Percentiles rank a stretch among this genome's conserved stretches.
Evolutionary conservation across 2,329 filamentous ascomycete genomes (phyloP).

Genomic region (Trichocomaceae sp.): DNA sequence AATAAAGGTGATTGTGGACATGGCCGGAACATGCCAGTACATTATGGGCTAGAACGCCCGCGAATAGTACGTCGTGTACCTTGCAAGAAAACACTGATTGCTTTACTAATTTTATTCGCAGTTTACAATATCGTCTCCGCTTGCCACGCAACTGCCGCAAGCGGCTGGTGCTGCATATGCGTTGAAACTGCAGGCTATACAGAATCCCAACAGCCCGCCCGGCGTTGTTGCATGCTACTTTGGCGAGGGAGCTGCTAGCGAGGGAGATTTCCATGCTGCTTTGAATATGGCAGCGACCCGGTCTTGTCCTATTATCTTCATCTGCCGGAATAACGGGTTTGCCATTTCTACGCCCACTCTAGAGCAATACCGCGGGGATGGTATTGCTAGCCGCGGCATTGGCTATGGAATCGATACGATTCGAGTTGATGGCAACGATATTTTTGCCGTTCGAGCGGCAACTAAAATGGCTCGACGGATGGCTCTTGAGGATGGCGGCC

Average conservation of each 20-base stretch:
- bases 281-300: constrained; percentile 86
- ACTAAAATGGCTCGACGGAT: constrained; percentile 69
- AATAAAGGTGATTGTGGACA: constrained; percentile 72
- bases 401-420: constrained; percentile 95
- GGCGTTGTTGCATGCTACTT: constrained; percentile 78
- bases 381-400: constrained; percentile 77
- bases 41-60: constrained; percentile 78
- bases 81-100: too few species aligned
- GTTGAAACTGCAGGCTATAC: constrained; percentile 69
- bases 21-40: constrained; percentile 94
- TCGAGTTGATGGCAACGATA: constrained; percentile 88
- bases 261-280: constrained; percentile 87
- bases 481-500: constrained; percentile 72
- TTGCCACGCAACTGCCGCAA: constrained; percentile 86
- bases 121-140: constrained; percentile 78
- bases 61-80: constrained; percentile 61
- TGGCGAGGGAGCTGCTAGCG: constrained; percentile 81
- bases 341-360: constrained; percentile 84
- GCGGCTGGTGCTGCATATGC: constrained; percentile 83
- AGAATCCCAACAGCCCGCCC: constrained; percentile 61
- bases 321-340: constrained; percentile 89
- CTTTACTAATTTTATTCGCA: constrained; percentile 25
- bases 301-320: constrained; percentile 79
- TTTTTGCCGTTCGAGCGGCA: constrained; percentile 78
- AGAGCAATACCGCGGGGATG: constrained; percentile 86